Evolutionary conservation across 495 filamentous ascomycete genomes (phyloP), one percentile per base, ranked within the genome.

Genomic region (Penicillium steckii): DNA sequence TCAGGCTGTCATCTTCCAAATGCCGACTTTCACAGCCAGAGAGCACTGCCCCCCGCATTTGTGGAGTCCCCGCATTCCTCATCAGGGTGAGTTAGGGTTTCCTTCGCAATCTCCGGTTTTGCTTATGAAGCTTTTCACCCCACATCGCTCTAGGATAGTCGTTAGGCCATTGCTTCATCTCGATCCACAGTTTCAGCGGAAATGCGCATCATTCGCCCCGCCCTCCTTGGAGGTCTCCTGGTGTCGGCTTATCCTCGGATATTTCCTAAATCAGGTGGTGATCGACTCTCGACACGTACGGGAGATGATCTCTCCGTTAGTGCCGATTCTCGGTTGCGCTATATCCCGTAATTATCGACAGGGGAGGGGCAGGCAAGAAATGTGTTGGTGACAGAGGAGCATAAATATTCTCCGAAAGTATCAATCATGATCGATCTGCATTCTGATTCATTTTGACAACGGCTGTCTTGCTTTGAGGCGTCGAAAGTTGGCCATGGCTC

Each of bases 61-160:
- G 54, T 52, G 53, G 53, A 58, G 59, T 44, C 53, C 57, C 57
- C 57, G 52, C 48, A 55, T 46, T 51, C 25, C 21, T 43, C 18
- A 45, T 32, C 24, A n/a, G n/a, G n/a, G n/a, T n/a, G n/a, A n/a
- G n/a, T n/a, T n/a, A n/a, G n/a, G n/a, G n/a, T n/a, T 33, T 27
- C 17, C 38, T 13, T 41, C 23, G 21, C 21, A 25, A 27, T 42
- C 43, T 29, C 40, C 48, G 7, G 12, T 44, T 44, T 8, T 25
- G 40, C 40, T 29, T 35, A 22, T 32, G 10, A 13, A 32, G 10
- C 29, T 37, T 13, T 13, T 15, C 3, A 7, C 3, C 0, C 13
- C 32, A 15, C 52, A 19, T 44, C n/a, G 33, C 26, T 46, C 19
- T 29, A 17, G 43, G 44, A 55, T 47, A 37, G 29, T 24, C 40